phyloP scores from a whole-genome alignment of 2,329 filamentous ascomycete genomes.

The Metarhizium rileyi region DNA sequence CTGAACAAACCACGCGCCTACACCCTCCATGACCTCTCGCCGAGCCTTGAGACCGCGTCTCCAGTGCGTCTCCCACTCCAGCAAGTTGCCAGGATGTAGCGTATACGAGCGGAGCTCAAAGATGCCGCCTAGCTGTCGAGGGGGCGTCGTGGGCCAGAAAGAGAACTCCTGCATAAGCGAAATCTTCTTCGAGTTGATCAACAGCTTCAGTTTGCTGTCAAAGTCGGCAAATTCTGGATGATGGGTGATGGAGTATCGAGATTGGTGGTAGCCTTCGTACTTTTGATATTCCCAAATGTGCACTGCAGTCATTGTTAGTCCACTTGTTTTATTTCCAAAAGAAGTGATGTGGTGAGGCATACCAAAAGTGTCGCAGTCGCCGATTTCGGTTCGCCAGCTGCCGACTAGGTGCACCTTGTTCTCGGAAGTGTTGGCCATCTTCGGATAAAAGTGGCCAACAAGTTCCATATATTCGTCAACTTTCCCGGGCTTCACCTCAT shows the following conservation, averaged over 20 bases:
- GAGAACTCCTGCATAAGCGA: slow-evolving; percentile 99
- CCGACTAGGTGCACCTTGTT: slow-evolving; percentile 95
- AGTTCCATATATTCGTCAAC: slow-evolving; percentile 90
- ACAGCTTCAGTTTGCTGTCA: slow-evolving; percentile 71
- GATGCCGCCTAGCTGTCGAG: slow-evolving; percentile 78
- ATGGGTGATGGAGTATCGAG: slow-evolving; percentile 70
- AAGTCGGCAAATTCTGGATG: slow-evolving; percentile 80
- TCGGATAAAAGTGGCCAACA: slow-evolving; percentile 85
- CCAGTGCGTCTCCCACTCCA: slow-evolving; percentile 99
- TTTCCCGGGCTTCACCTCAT: slow-evolving; percentile 90
- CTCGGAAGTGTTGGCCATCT: slow-evolving; percentile 71
- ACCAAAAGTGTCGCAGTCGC: slow-evolving; percentile 96
- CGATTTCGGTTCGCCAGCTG: slow-evolving; percentile 96
- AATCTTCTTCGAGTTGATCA: slow-evolving; percentile 75
- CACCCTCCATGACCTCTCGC: slow-evolving; percentile 95
- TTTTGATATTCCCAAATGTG: slow-evolving; percentile 99
- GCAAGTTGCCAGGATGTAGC: slow-evolving; percentile 84
- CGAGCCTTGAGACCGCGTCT: slow-evolving; percentile 81
- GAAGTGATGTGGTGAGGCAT: slow-evolving; percentile 23
- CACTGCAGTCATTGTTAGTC: slow-evolving; percentile 44
- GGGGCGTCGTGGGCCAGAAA: slow-evolving; percentile 94
- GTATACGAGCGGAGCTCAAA: slow-evolving; percentile 98
- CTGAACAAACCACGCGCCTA: slow-evolving; percentile 97
- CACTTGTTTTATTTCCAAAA: not conserved
- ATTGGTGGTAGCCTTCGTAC: slow-evolving; percentile 91